Base-by-base conservation (phyloP, 2,329 filamentous ascomycete species). In the Thelonectria rubi region DNA sequence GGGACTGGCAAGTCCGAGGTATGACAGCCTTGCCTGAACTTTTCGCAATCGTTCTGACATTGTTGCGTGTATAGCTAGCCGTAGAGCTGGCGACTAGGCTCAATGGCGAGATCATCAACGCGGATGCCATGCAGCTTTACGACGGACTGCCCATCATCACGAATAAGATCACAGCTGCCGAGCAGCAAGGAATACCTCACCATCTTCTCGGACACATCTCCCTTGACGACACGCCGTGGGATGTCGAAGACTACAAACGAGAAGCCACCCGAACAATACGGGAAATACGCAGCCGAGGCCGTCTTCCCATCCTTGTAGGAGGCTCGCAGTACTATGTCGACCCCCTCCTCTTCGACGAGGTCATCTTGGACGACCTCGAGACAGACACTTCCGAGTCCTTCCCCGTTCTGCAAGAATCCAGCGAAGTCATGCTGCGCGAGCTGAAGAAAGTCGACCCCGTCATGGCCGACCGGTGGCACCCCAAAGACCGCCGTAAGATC, bases 51-150 rank as follows among this genome's bases (percentile, higher is more conserved):
- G 17, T 11, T 55, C 55, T 65, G 54, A 65, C 48, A n/a, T 32
- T 21, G 6, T 11, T 37, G 34, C 34, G 34, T 34, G 32, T 7
- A 6, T 64, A 97, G 93, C 86, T 97, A 67, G 95, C 95, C 9
- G 90, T 99, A 42, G 92, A 97, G 65, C 80, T 99, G 53, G 95
- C 96, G 1, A 84, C 84, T 43, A 87, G 85, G 20, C 94, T 93
- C 78, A 89, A 95, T 76, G 95, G 96, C 73, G 95, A 99, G 77
- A 86, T 99, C 54, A 93, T 99, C 79, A 99, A 99, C 74, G 92
- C 92, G 48, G 95, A 99, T 82, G 95, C 95, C 40, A 97, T 99
- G 93, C 95, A 99, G 76, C 88, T 99, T 79, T 99, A 99, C 76
- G 85, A 86, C 55, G 95, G 95, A 3, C 81, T 99, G 45, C 93